Evolutionary conservation across 176 grass and related monocot genomes (phyloP), one percentile per base, ranked within the genome.

Genomic region (Oryza meyeriana): DNA sequence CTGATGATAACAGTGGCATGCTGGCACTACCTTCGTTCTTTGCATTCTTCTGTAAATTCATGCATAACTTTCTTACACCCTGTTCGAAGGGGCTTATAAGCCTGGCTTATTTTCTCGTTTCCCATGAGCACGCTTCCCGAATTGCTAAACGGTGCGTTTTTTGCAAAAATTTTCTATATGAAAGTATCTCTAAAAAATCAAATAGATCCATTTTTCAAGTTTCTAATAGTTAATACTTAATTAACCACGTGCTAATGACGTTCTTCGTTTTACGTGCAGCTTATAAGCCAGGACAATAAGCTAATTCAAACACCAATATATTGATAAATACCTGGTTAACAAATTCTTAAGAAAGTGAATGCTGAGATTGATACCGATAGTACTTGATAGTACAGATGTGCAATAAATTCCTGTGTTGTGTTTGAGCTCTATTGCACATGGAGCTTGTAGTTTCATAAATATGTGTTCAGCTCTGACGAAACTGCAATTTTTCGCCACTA

Each of bases 391-490:
- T 16, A 48, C 26, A 1, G 62, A 18, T 48, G 10, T 6, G 44
- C 11, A 14, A 31, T 80, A 8, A 39, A 77, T 38, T 64, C 38
- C 31, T 32, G 18, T 80, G 38, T 4, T 11, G 1, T 45, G 12
- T 79, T 67, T 74, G 10, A 34, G n/a, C 35, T 64, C 22, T 16
- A 10, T 36, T 76, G 4, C 14, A 61, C 68, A 47, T 30, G 30
- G 48, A 78, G 16, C 2, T 72, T 73, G 7, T 55, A 77, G 57
- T 73, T 88, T 57, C 14, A 73, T 66, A 58, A 72, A 31, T 20
- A 12, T 20, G 0, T 4, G 55, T 78, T 28, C 73, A 31, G 30
- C 50, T 74, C 30, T 39, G 38, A 1, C 6, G 16, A 75, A 62
- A 75, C 48, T 24, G 5, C 10, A 26, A 27, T 61, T 77, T 77